phyloP scores from a whole-genome alignment of 2,329 filamentous ascomycete species.

The Didymella pomorum region DNA sequence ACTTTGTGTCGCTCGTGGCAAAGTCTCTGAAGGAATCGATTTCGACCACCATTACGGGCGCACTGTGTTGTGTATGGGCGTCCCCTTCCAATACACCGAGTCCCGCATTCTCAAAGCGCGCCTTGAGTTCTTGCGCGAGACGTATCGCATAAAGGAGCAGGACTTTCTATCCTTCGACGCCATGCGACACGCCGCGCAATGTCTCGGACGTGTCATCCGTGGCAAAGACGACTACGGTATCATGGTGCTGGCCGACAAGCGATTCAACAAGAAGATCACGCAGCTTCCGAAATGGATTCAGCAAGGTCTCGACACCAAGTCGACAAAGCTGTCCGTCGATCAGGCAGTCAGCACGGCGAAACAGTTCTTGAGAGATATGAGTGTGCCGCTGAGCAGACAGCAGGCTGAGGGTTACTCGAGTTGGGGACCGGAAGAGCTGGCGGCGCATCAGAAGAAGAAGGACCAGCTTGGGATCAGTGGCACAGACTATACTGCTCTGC shows the following conservation, averaged over 20 bases:
- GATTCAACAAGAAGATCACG: conserved; percentile 88
- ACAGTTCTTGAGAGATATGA: conserved; percentile 89
- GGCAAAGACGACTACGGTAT: conserved; percentile 99
- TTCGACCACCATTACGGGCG: conserved; percentile 99
- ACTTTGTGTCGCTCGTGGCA: conserved; percentile 93
- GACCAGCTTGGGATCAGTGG: conserved; percentile 73
- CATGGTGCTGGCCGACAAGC: conserved; percentile 95
- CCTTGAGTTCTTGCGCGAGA: conserved; percentile 95
- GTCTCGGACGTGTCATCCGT: conserved; percentile 88
- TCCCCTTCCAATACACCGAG: conserved; percentile 98
- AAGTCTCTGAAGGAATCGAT: conserved; percentile 98
- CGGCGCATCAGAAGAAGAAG: conserved; percentile 77
- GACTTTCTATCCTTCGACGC: conserved; percentile 99
- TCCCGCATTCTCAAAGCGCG: conserved; percentile 95
- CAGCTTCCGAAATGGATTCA: conserved; percentile 98
- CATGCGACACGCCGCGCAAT: conserved; percentile 98
- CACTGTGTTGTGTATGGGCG: conserved; percentile 93
- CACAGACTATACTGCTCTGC: conserved; percentile 59
- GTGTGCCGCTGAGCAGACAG: conserved; percentile 81
- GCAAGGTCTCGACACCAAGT: conserved; percentile 82
- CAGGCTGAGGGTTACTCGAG: conserved; percentile 93
- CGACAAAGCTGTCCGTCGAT: conserved; percentile 91
- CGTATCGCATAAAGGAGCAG: conserved; percentile 94
- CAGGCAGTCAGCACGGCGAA: conserved; percentile 91
- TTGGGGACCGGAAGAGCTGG: conserved; percentile 83